Evolutionary conservation across 1,284 basidiomycete genomes (phyloP), one percentile per base, ranked within the genome.

Genomic region (Stygiomarasmius scandens): DNA sequence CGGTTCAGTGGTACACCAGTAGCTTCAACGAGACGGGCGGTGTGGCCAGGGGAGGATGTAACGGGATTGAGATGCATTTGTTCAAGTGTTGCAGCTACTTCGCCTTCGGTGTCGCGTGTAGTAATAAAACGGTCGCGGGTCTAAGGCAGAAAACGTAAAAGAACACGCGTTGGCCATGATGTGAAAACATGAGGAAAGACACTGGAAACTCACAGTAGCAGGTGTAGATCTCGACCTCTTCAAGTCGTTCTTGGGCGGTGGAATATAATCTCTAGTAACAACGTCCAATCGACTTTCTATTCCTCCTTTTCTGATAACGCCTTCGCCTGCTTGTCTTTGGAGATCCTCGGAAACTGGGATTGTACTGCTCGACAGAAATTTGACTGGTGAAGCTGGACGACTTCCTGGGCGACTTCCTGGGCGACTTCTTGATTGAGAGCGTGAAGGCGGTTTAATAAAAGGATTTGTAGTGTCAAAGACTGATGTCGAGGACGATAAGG

Each of bases 81-180:
- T 55, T 87, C 85, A 22, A 90, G 79, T 0, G 86, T 86, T 2
- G 86, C 80, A 27, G 85, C 80, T 16, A 89, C 79, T 9, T 84
- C 79, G 10, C 84, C 77, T 3, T 84, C 78, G 1, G 75, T 75
- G 14, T 80, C 74, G 58, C 85, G 80, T 44, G 80, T 82, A 0
- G 88, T 89, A 62, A 92, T 90, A 68, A 90, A 92, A 3, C 89
- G 80, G 68, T 92, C 90, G 34, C 85, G 77, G 27, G 79, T 78
- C 60, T 86, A 12, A 41, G 29, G 38, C n/a, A 41, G 32, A 34
- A 41, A 19, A 41, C 11, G n/a, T 16, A 16, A 41, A 41, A 16
- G 5, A 41, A 41, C 38, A 41, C 38, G 38, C 38, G 38, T 41
- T 16, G 16, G 38, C 38, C 81, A 27, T 71, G 70, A 55, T 5